phyloP scores from a whole-genome alignment of 805 yeast species.

The Wickerhamiella hasegawae region DNA sequence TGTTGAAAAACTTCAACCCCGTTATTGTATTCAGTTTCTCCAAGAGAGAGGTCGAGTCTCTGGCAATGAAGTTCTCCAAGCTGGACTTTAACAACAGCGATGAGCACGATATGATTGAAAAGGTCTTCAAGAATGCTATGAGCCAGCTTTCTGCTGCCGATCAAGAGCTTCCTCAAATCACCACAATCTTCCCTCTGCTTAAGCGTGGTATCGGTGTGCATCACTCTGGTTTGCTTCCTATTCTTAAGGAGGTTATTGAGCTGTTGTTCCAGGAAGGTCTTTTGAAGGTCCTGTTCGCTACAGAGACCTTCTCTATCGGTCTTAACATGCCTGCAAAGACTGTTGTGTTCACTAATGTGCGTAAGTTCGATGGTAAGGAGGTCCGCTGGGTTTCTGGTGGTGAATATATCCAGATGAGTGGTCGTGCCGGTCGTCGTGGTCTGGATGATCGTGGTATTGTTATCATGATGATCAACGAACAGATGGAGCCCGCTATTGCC shows the following conservation, averaged over 20 bases:
- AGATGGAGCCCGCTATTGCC: constrained; percentile 98
- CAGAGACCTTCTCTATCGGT: constrained; percentile 99
- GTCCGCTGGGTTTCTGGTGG: constrained; percentile 81
- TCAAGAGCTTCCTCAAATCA: constrained; percentile 77
- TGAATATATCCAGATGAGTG: constrained; percentile 98
- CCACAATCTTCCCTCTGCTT: constrained; percentile 65
- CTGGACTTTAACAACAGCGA: constrained; percentile 87
- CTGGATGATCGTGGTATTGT: constrained; percentile 89
- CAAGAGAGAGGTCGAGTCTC: constrained; percentile 88
- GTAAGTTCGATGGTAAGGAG: constrained; percentile 81
- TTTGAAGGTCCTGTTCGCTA: constrained; percentile 84
- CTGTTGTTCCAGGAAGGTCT: constrained; percentile 75
- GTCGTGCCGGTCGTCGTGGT: constrained; percentile 97
- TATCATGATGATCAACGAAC: constrained; percentile 91
- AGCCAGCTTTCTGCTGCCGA: constrained; percentile 78
- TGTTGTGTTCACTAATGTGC: constrained; percentile 69
- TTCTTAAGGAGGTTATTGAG: constrained; percentile 85
- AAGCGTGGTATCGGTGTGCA: constrained; percentile 83
- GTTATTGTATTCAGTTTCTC: constrained; percentile 97
- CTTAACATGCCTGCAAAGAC: constrained; percentile 92
- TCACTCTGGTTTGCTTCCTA: constrained; percentile 87
- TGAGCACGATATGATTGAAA: constrained; percentile 79
- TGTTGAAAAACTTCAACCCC: constrained; percentile 91
- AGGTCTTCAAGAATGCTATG: constrained; percentile 83
- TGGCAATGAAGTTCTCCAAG: constrained; percentile 91